These are phyloP conservation scores for Cardamine occulta DNA, from an alignment of 345 rosid species.

Conservation along the genomic window DNA sequence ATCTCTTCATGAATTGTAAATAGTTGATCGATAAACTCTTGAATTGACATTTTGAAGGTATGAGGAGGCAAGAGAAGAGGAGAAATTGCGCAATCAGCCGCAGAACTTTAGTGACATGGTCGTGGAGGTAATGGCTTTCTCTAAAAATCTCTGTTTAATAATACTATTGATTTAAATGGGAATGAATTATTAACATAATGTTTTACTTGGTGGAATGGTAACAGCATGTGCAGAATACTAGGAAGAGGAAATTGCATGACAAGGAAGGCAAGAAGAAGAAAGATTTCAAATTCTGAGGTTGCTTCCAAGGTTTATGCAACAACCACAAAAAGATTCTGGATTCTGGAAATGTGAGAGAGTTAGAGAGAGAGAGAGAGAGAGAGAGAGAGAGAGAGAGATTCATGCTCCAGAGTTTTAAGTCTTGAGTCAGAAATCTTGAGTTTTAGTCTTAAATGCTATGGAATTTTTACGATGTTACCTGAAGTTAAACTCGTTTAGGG, in stretches of 20 bases:
- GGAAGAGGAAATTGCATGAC: slow-evolving; percentile 85
- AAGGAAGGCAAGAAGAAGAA: slow-evolving; percentile 97
- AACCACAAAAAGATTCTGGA: not conserved
- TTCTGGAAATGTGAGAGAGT: not conserved
- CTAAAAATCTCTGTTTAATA: not conserved
- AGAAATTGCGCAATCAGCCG: slow-evolving; percentile 85
- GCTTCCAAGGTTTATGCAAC: not conserved
- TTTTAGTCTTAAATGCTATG: not conserved
- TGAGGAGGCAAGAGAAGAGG: slow-evolving; percentile 98
- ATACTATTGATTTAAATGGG: not conserved
- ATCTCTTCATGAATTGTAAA: not conserved
- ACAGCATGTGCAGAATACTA: slow-evolving; percentile 67
- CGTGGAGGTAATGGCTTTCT: slow-evolving; percentile 68
- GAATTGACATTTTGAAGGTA: slow-evolving; percentile 55
- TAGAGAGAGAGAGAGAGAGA: not conserved
- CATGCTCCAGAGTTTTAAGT: not conserved
- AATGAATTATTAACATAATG: not conserved
- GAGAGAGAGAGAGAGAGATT: slow-evolving; percentile 4
- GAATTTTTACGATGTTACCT: not conserved
- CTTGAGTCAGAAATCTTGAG: no score
- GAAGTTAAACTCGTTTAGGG: not conserved
- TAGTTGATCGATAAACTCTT: not conserved
- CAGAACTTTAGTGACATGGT: slow-evolving; percentile 99
- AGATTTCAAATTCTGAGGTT: slow-evolving; percentile 55
- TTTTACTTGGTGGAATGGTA: slow-evolving; percentile 12